These are phyloP conservation scores for Prunus mira DNA, from an alignment of 306 rosid genomes.

Conservation along the genomic window DNA sequence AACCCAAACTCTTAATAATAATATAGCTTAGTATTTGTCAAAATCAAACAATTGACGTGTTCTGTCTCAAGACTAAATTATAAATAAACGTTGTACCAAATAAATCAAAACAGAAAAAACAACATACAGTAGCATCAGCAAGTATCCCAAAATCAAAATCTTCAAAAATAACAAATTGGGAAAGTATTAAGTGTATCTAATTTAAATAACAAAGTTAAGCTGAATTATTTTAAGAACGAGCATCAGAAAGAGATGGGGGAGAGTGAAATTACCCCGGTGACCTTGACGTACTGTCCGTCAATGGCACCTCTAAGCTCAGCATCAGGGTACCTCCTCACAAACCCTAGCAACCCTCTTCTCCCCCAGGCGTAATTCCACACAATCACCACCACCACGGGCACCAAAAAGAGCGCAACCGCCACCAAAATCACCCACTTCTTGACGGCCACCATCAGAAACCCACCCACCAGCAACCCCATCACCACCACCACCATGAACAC, in stretches of 20 bases:
- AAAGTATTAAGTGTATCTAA: not conserved
- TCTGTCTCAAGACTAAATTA: not conserved
- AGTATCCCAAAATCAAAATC: not conserved
- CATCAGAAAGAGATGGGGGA: not conserved
- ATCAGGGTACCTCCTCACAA: conserved; percentile 74
- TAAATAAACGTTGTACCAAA: not conserved
- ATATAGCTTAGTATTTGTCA: not conserved
- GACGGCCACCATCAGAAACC: conserved; percentile 86
- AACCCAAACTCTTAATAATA: not conserved
- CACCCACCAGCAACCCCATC: conserved; percentile 82
- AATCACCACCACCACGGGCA: conserved; percentile 44
- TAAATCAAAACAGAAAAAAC: not conserved
- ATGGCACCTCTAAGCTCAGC: conserved; percentile 91
- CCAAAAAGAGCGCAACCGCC: conserved; percentile 52
- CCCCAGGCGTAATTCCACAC: conserved; percentile 74
- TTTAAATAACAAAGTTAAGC: not conserved
- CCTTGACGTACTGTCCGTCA: conserved; percentile 97
- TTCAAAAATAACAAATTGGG: not conserved
- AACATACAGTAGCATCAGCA: not conserved
- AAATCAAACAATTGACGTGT: not conserved
- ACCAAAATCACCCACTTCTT: conserved; percentile 69
- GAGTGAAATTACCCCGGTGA: conserved; percentile 78
- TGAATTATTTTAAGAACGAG: not conserved
- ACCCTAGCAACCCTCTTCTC: conserved; percentile 67
- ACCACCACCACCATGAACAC: conserved; percentile 65